Evolutionary conservation across 441 rosid species (phyloP), one percentile per base, ranked within the genome.

Genomic region (Brassica hybrid): DNA sequence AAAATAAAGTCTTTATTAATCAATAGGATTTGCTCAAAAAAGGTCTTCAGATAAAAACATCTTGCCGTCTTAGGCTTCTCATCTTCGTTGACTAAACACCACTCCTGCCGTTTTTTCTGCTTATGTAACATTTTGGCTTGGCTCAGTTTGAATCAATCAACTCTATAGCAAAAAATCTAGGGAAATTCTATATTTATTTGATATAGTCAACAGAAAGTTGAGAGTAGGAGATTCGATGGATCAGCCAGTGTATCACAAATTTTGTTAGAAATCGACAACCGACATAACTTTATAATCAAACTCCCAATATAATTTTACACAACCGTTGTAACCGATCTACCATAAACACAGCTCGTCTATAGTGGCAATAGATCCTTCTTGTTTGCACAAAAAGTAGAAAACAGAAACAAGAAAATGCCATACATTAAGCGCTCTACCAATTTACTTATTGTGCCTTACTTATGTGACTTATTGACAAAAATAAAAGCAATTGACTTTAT

Each of bases 361-460:
- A 19, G 4, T 38, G n/a, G 1, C 38, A 58, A 58, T 21, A 21
- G 12, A 19, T 21, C 32, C 14, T 58, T 58, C 21, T 63, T 48
- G 61, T 13, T 52, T 18, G 54, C 38, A 43, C 23, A n/a, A 64
- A 19, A 50, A 18, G 5, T 57, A 21, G 16, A 56, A n/a, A 36
- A 34, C 4, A 66, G 18, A 74, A 36, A 65, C 48, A 75, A 67
- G 36, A 67, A 43, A 27, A 34, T 17, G 38, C 16, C 61, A 75
- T 17, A 57, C 73, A 58, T 18, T 67, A 43, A 34, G 18, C 67
- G 14, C 67, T 75, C 62, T 13, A 67, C 18, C 2, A 57, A 43
- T 65, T 6, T 34, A 16, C 12, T 9, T 16, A 17, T 14, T 18
- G 1, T 17, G 38, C 6, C 19, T 16, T 7, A 66, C 4, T 48